Evolutionary conservation across 2,329 filamentous ascomycete genomes (phyloP).

Genomic region (Calonectria pseudoreteaudii): DNA sequence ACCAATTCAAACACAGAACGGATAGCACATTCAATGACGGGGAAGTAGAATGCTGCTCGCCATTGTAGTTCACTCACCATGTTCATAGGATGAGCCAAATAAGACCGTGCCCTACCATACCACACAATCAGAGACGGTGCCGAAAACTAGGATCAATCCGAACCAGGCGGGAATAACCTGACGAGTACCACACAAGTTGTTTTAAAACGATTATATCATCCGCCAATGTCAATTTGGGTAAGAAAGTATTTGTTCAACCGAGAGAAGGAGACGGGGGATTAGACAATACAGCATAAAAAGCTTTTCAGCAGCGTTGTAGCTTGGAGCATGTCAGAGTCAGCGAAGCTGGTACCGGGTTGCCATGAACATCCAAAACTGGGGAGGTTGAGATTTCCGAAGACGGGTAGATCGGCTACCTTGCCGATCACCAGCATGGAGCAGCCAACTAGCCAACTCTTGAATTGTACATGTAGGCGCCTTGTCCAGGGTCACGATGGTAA

Average conservation of each 20-base stretch:
- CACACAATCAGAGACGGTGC: neutral
- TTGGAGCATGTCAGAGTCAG: neutral
- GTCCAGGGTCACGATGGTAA: neutral
- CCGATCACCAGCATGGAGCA: neutral
- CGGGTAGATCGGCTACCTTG: neutral
- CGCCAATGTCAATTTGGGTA: neutral
- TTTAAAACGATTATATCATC: neutral
- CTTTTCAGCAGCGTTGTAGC: neutral
- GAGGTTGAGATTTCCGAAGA: neutral
- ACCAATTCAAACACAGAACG: neutral
- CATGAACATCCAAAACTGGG: neutral
- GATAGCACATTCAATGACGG: neutral
- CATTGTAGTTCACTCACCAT: neutral
- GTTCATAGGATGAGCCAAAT: neutral
- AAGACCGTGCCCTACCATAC: neutral
- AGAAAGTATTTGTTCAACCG: neutral
- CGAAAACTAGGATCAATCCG: neutral
- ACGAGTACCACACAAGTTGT: neutral
- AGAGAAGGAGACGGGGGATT: neutral
- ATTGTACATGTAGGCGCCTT: neutral
- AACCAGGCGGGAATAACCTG: neutral
- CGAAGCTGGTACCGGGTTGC: neutral
- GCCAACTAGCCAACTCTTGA: neutral
- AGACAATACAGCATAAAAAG: neutral
- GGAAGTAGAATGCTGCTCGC: neutral